Evolutionary conservation across 2,329 filamentous ascomycete species (phyloP).

Genomic region (Exophiala phaeomuriformis): DNA sequence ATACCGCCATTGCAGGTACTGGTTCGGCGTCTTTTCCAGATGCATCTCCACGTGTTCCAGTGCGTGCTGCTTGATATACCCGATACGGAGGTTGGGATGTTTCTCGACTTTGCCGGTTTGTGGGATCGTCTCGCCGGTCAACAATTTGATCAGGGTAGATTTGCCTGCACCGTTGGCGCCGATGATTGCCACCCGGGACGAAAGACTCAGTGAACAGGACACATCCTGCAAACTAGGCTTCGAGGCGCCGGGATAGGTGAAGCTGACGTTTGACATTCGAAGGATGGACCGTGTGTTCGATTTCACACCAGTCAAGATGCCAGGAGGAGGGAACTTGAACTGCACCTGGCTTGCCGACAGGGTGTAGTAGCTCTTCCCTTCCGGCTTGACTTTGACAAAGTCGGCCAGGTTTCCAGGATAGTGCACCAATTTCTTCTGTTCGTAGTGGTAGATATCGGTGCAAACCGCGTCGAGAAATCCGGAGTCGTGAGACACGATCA

Average conservation of each 20-base stretch:
- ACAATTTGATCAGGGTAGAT: slow-evolving; percentile 93
- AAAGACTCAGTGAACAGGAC: slow-evolving; percentile 78
- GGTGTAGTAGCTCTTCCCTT: slow-evolving; percentile 97
- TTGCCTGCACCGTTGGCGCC: slow-evolving; percentile 97
- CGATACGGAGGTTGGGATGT: slow-evolving; percentile 96
- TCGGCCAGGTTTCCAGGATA: slow-evolving; percentile 47
- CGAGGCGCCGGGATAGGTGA: slow-evolving; percentile 79
- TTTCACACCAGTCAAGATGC: slow-evolving; percentile 91
- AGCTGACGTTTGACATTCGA: slow-evolving; percentile 85
- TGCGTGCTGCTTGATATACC: slow-evolving; percentile 99
- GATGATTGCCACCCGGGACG: slow-evolving; percentile 91
- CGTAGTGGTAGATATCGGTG: slow-evolving; percentile 98
- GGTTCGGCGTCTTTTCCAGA: slow-evolving; percentile 96
- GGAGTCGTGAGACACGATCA: slow-evolving; percentile 98
- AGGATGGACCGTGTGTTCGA: slow-evolving; percentile 89
- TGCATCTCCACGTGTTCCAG: slow-evolving; percentile 99
- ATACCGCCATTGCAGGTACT: slow-evolving; percentile 98
- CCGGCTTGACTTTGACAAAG: slow-evolving; percentile 84
- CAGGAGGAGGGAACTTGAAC: slow-evolving; percentile 97
- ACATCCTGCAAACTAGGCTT: slow-evolving; percentile 86
- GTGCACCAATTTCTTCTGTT: slow-evolving; percentile 79
- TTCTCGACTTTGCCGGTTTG: slow-evolving; percentile 85
- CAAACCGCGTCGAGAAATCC: slow-evolving; percentile 95
- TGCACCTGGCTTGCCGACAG: slow-evolving; percentile 79
- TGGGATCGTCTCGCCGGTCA: slow-evolving; percentile 86